phyloP scores from a whole-genome alignment of 176 grass and related monocot species.

The Eragrostis curvula region DNA sequence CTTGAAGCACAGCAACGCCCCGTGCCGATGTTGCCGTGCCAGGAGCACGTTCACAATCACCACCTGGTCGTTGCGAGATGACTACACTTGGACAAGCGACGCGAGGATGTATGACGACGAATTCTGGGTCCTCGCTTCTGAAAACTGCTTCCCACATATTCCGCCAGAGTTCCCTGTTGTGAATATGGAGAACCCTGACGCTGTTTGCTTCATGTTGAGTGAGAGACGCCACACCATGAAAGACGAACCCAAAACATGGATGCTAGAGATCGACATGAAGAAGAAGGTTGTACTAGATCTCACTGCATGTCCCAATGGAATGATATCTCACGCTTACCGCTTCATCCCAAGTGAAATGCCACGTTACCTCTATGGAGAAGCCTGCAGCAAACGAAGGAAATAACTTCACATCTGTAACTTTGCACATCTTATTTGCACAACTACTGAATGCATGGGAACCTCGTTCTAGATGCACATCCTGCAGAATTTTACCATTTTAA shows the following conservation, averaged over 20 bases:
- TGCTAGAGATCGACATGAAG: slow-evolving; percentile 19
- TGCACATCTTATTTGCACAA: no score
- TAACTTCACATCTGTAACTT: no score
- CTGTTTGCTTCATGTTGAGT: background rate
- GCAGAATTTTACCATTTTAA: no score
- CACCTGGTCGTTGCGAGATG: background rate
- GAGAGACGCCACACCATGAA: background rate
- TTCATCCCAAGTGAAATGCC: no score
- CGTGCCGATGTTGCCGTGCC: no score
- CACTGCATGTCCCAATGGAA: background rate
- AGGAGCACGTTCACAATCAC: no score
- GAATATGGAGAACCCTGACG: background rate
- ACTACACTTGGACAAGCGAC: background rate
- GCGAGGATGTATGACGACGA: background rate
- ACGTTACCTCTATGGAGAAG: no score
- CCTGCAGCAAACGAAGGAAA: no score
- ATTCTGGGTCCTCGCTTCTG: background rate
- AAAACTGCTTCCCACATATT: background rate
- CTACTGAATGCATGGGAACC: no score
- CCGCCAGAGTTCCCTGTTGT: background rate
- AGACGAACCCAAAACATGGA: background rate
- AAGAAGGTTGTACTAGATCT: background rate
- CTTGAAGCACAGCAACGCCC: no score
- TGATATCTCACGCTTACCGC: no score
- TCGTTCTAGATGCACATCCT: no score